These are phyloP conservation scores for Plantago elongata DNA, from an alignment of 257 asterid species.

Conservation along the genomic window DNA sequence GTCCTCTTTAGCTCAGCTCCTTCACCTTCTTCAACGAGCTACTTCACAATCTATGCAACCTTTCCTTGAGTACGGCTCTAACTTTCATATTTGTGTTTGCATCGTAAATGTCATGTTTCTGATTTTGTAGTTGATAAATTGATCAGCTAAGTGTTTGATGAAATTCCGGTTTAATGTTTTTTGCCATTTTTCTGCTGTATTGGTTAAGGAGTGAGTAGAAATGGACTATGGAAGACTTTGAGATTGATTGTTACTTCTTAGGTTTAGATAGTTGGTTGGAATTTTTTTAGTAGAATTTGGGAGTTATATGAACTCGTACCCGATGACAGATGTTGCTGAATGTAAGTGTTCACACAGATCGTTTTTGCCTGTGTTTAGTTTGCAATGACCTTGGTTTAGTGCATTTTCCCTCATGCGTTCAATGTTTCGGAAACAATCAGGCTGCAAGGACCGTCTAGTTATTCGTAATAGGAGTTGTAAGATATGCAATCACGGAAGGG, in stretches of 20 bases:
- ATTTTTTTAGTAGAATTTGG: background rate
- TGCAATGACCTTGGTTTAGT: no score
- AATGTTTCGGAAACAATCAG: no score
- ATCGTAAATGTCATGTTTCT: constrained; percentile 8
- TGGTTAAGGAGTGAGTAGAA: background rate
- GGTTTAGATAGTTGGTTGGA: background rate
- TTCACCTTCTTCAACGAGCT: constrained; percentile 51
- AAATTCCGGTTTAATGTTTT: background rate
- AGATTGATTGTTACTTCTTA: constrained; percentile 8
- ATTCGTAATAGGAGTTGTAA: no score
- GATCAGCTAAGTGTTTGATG: background rate
- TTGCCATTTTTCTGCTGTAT: background rate
- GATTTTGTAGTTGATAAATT: constrained; percentile 3
- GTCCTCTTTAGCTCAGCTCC: constrained; percentile 46
- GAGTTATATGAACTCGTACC: no score
- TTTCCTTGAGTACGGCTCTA: constrained; percentile 57
- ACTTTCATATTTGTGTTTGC: background rate
- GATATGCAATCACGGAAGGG: no score
- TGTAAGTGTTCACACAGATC: no score
- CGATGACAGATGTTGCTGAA: no score
- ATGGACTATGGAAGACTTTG: background rate
- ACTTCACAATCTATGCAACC: constrained; percentile 53
- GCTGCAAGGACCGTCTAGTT: no score
- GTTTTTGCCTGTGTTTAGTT: no score
- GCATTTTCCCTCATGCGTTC: no score